Base-by-base conservation (phyloP, 148 eudicot genomes). In the Rhododendron williamsianum region DNA sequence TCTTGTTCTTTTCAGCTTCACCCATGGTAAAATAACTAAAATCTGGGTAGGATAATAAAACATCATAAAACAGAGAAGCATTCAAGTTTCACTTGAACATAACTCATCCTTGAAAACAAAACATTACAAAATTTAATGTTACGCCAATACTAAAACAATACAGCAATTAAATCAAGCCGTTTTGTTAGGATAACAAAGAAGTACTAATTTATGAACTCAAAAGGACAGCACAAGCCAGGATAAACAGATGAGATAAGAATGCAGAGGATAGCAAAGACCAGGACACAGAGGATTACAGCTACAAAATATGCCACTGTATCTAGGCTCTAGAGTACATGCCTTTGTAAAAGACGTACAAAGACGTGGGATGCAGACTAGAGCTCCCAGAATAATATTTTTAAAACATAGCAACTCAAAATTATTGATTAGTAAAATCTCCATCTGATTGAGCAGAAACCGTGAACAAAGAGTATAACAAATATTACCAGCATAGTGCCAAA, bases 401-500 rank as follows among this genome's bases (percentile, higher is more conserved):
- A 46, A 33, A 6, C 76, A 72, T 72, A 4, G 25, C 33, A 43
- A 76, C 48, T 46, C 18, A 18, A 51, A 80, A 58, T 58, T 4
- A 30, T 80, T 12, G 60, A 30, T 58, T 7, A 58, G 48, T 56
- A 54, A 23, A 33, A 35, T 63, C 33, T 82, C 52, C 43, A 63
- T 63, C 51, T 41, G 36, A 41, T 16, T 33, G 76, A 86, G 33
- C 18, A 86, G 65, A 72, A 73, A 65, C 8, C 23, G 21, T 58
- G 36, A 82, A 11, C 27, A 87, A 49, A 76, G 30, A 69, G 16
- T 77, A 45, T 54, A 35, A 69, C 33, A 85, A 27, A 33, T 48
- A 69, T 21, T 72, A 97, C 99, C 98, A 97, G 91, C 96, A 97
- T 95, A 83, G 92, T 92, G 80, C 98, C 99, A 90, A 91, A 93